These are phyloP conservation scores for Wickerhamomyces alni DNA, from an alignment of 805 yeast species.

Conservation along the genomic window DNA sequence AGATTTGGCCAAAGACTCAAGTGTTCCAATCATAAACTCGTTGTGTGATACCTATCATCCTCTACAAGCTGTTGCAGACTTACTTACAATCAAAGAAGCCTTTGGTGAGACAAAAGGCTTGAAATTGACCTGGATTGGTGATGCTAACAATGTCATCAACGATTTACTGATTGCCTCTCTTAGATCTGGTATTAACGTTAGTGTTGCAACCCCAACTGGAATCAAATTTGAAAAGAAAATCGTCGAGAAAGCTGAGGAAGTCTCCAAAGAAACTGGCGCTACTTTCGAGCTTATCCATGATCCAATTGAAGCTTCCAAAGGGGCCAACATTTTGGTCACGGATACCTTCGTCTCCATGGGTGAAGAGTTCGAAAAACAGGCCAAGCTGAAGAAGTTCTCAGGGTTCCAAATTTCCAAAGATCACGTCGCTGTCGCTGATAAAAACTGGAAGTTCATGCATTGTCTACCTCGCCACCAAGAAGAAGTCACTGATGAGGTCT, in stretches of 20 bases:
- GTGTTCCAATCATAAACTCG: constrained; percentile 90
- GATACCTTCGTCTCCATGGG: constrained; percentile 99
- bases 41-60: constrained; percentile 93
- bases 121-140: constrained; percentile 94
- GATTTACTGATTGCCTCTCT: constrained; percentile 87
- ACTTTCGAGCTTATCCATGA: constrained; percentile 57
- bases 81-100: constrained; percentile 78
- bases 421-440: constrained; percentile 53
- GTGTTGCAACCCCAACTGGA: constrained; percentile 80
- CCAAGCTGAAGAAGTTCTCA: constrained; percentile 70
- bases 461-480: constrained; percentile 94
- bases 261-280: constrained; percentile 47
- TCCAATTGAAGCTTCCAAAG: constrained; percentile 65
- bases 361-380: constrained; percentile 72
- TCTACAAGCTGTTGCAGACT: constrained; percentile 88
- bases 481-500: constrained; percentile 91
- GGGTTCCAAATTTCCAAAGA: constrained; percentile 81
- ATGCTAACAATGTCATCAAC: constrained; percentile 91
- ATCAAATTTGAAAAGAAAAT: constrained; percentile 58
- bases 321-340: constrained; percentile 82
- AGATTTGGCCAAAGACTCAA: constrained; percentile 68
- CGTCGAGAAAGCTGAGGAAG: constrained; percentile 42
- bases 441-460: constrained; percentile 92
- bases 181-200: constrained; percentile 74
- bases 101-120: constrained; percentile 54